Evolutionary conservation across 192 early-diverging fungal genomes (phyloP).

Genomic region (Coemansia pectinata): DNA sequence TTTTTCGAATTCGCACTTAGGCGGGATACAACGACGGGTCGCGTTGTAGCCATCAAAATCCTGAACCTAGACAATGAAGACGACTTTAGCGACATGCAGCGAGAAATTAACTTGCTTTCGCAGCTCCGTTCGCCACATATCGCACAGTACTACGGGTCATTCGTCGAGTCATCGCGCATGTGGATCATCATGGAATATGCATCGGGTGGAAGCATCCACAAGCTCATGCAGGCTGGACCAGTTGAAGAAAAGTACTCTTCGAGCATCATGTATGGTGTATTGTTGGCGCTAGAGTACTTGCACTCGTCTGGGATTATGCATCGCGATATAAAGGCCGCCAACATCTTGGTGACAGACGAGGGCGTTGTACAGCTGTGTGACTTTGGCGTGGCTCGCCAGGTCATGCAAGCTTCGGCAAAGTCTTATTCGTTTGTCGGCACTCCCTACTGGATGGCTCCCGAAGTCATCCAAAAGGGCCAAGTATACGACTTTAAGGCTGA

Average conservation of each 20-base stretch:
- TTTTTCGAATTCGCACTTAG: constrained; percentile 10
- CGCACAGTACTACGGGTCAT: constrained; percentile 90
- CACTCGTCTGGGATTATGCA: constrained; percentile 96
- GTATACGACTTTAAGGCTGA: constrained; percentile 96
- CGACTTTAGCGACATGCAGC: constrained; percentile 92
- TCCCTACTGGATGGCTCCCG: constrained; percentile 90
- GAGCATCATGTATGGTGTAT: constrained; percentile 84
- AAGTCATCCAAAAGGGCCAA: constrained; percentile 78
- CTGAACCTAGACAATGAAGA: constrained; percentile 96
- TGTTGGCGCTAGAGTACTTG: constrained; percentile 86
- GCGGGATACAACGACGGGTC: constrained; percentile 67
- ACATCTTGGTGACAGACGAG: constrained; percentile 86
- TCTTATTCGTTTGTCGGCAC: constrained; percentile 96
- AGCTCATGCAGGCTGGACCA: constrained; percentile 73
- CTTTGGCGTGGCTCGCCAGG: constrained; percentile 93
- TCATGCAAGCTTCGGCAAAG: constrained; percentile 68
- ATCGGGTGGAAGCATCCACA: constrained; percentile 84
- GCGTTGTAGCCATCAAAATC: constrained; percentile 95
- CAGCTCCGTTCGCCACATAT: constrained; percentile 87
- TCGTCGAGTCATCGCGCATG: constrained; percentile 86
- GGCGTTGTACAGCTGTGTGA: constrained; percentile 94
- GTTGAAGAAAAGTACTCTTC: constrained; percentile 91
- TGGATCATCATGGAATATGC: constrained; percentile 99
- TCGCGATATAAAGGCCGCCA: constrained; percentile 97
- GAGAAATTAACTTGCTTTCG: constrained; percentile 89